Conservation (phyloP, 176 grass and related monocot genomes). For the Dactylis glomerata region DNA sequence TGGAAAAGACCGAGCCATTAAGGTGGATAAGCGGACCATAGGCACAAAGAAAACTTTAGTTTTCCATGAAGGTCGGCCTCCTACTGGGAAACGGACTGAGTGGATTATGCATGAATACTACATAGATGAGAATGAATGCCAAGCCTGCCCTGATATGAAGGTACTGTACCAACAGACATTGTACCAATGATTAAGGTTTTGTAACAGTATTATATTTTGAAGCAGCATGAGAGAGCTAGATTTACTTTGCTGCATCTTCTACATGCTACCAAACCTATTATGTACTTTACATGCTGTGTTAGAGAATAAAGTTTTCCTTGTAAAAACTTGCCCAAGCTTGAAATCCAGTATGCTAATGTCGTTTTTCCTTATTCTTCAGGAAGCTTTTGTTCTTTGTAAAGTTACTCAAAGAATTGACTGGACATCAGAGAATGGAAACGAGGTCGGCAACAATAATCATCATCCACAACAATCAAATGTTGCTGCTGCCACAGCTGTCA, state of each 20-base stretch:
- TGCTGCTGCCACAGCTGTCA: slow-evolving; percentile 25
- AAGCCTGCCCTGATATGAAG: slow-evolving; percentile 57
- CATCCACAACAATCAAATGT: slow-evolving; percentile 30
- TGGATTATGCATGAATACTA: slow-evolving; percentile 99
- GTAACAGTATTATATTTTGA: neutral
- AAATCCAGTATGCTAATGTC: slow-evolving; percentile 19
- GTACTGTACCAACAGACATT: slow-evolving; percentile 35
- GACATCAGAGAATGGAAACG: slow-evolving; percentile 37
- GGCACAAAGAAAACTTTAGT: slow-evolving; percentile 97
- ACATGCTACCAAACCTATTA: slow-evolving; percentile 9
- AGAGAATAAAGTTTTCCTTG: neutral
- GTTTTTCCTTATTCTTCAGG: slow-evolving; percentile 42
- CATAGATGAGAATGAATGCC: slow-evolving; percentile 67
- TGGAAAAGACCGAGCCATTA: slow-evolving; percentile 80
- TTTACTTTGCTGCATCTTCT: neutral
- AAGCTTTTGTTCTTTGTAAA: slow-evolving; percentile 88
- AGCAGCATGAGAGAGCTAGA: neutral
- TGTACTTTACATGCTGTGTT: neutral
- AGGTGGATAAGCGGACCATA: slow-evolving; percentile 43
- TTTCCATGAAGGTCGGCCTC: slow-evolving; percentile 91
- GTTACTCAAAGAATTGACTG: slow-evolving; percentile 75
- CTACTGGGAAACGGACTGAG: slow-evolving; percentile 63
- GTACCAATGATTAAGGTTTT: neutral
- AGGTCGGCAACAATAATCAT: slow-evolving; percentile 20
- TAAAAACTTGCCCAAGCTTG: neutral